Evolutionary conservation across 1,284 basidiomycete genomes (phyloP).

Genomic region (Mycosarcoma mackinlayi): DNA sequence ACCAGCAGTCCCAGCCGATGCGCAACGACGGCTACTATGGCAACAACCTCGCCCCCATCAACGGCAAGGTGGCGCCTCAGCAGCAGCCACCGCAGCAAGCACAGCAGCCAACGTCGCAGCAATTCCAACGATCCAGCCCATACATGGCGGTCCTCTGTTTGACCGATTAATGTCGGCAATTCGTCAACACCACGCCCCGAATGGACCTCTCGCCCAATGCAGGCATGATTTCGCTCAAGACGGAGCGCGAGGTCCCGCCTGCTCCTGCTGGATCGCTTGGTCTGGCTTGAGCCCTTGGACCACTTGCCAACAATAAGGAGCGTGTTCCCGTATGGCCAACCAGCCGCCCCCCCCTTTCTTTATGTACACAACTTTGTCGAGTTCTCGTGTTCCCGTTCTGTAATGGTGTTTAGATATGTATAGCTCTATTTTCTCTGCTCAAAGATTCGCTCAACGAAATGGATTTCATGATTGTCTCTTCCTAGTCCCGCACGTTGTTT

Average conservation of each 20-base stretch:
- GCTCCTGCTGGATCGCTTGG: constrained; percentile 42
- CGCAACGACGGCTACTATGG: constrained; percentile 14
- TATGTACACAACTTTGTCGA: constrained; percentile 22
- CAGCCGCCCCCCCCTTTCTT: no score
- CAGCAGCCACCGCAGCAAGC: constrained; percentile 11
- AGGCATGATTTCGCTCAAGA: constrained; percentile 24
- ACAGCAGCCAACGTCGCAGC: constrained; percentile 24
- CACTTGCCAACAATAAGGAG: no score
- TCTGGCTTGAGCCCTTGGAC: no score
- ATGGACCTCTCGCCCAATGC: constrained; percentile 26
- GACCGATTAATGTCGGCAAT: constrained; percentile 21
- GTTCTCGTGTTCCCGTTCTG: not conserved
- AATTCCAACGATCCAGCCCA: constrained; percentile 19
- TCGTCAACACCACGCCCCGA: constrained; percentile 23
- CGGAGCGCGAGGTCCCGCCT: constrained; percentile 26
- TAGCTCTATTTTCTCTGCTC: not conserved
- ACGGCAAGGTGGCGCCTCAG: constrained; percentile 15
- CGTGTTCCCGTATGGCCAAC: no score
- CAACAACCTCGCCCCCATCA: constrained; percentile 33
- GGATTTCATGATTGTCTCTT: constrained; percentile 11
- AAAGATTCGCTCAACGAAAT: constrained; percentile 14
- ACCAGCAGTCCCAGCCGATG: constrained; percentile 19
- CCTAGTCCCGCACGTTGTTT: not conserved
- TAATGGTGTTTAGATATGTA: constrained; percentile 51
- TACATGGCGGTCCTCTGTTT: constrained; percentile 24